Conservation (phyloP, 306 rosid genomes). For the Cucumis melo region DNA sequence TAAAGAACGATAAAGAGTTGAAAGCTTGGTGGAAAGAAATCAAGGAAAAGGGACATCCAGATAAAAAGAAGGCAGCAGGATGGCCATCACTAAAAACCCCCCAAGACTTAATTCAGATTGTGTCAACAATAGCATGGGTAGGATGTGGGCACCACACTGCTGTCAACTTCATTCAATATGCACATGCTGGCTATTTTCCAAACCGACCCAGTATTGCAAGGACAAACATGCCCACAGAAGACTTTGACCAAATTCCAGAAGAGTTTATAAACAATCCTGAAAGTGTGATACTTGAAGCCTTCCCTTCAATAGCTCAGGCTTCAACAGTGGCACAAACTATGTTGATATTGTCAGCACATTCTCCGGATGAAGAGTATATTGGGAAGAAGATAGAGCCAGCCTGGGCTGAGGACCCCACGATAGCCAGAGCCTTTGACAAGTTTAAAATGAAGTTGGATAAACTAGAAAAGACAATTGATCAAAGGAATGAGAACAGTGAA, state of each 20-base stretch:
- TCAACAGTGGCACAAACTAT: constrained; percentile 36
- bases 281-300: constrained; percentile 15
- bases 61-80: constrained; percentile 52
- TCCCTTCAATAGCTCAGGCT: constrained; percentile 61
- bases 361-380: constrained; percentile 68
- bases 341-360: constrained; percentile 52
- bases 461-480: constrained; percentile 36
- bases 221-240: constrained; percentile 49
- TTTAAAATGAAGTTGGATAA: constrained; percentile 29
- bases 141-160: constrained; percentile 63
- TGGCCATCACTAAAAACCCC: constrained; percentile 46
- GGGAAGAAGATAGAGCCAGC: constrained; percentile 48
- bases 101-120: constrained; percentile 33
- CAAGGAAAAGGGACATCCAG: constrained; percentile 38
- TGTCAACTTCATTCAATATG: constrained; percentile 61
- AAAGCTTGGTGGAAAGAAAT: constrained; percentile 80
- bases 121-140: constrained; percentile 44
- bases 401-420: constrained; percentile 42
- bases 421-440: constrained; percentile 34
- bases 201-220: constrained; percentile 54
- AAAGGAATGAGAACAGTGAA: constrained; percentile 22
- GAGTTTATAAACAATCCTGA: constrained; percentile 37
- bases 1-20: constrained; percentile 33
- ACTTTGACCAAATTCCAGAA: constrained; percentile 36
- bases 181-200: constrained; percentile 52